These are phyloP conservation scores for Pythium sukuiense DNA, from an alignment of 352 stramenopile species.

Conservation along the genomic window DNA sequence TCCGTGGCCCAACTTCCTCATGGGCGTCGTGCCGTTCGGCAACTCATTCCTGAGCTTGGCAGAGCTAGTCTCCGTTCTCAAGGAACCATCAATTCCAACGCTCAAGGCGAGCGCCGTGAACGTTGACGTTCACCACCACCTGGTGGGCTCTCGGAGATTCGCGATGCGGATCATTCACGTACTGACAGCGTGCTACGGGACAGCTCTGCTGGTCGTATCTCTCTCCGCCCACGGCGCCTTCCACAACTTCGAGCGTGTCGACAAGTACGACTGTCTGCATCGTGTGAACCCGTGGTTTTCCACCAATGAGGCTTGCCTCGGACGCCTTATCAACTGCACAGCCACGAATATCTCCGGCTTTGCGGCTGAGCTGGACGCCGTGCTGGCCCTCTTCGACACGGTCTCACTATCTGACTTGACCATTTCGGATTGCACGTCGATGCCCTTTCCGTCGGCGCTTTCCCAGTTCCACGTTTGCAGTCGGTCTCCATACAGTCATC, in stretches of 20 bases:
- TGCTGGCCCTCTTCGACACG: slow-evolving; percentile 4
- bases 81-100: background rate
- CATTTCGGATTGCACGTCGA: slow-evolving; percentile 7
- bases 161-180: background rate
- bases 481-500: background rate
- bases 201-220: background rate
- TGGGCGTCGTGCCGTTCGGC: slow-evolving; percentile 7
- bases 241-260: background rate
- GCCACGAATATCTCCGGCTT: background rate
- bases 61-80: background rate
- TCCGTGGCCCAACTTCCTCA: too few species aligned
- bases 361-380: background rate
- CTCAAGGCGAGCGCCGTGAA: background rate
- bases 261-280: background rate
- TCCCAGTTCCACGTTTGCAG: background rate
- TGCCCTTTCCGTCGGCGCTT: slow-evolving; percentile 1
- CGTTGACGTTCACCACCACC: too few species aligned
- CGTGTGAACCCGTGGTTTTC: slow-evolving; percentile 25
- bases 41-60: background rate
- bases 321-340: slow-evolving; percentile 12
- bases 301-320: slow-evolving; percentile 13
- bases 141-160: background rate
- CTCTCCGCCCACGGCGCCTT: background rate
- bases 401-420: slow-evolving; percentile 6
- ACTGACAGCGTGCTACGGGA: slow-evolving; percentile 3